phyloP scores from a whole-genome alignment of 306 rosid species.

The Medicago ruthenica region DNA sequence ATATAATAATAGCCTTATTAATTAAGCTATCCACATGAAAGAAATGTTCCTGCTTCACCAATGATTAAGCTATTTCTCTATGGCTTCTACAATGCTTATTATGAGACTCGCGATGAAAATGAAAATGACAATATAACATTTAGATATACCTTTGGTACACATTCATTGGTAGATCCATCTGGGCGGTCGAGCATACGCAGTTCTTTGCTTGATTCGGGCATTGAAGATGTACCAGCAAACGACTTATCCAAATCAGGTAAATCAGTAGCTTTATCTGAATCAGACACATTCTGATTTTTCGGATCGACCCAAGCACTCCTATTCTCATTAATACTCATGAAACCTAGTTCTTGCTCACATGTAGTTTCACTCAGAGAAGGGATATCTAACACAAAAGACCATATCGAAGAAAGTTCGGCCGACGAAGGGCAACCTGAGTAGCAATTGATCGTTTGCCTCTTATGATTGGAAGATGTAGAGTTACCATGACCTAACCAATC shows the following conservation, averaged over 20 bases:
- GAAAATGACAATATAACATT: constrained; percentile 14
- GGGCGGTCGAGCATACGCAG: constrained; percentile 52
- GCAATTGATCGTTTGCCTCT: constrained; percentile 80
- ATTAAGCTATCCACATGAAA: background rate
- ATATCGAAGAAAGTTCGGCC: constrained; percentile 82
- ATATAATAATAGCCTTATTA: background rate
- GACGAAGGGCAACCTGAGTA: constrained; percentile 95
- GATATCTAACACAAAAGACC: constrained; percentile 77
- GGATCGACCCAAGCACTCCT: constrained; percentile 54
- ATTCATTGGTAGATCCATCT: constrained; percentile 52
- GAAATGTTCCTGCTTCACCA: too few species aligned
- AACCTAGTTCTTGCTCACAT: constrained; percentile 91
- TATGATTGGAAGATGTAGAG: constrained; percentile 68
- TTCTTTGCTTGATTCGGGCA: constrained; percentile 56
- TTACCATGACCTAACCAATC: constrained; percentile 84
- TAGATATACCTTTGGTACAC: constrained; percentile 74
- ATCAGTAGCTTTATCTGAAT: constrained; percentile 53
- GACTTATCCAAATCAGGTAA: constrained; percentile 47
- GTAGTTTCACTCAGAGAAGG: constrained; percentile 67
- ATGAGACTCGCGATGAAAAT: too few species aligned
- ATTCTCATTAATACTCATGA: constrained; percentile 89
- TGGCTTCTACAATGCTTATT: too few species aligned
- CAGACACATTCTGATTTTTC: constrained; percentile 55
- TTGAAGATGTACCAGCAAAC: constrained; percentile 61
- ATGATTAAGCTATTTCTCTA: too few species aligned